Evolutionary conservation across 148 eudicot genomes (phyloP).

Genomic region (Polygonum aviculare): DNA sequence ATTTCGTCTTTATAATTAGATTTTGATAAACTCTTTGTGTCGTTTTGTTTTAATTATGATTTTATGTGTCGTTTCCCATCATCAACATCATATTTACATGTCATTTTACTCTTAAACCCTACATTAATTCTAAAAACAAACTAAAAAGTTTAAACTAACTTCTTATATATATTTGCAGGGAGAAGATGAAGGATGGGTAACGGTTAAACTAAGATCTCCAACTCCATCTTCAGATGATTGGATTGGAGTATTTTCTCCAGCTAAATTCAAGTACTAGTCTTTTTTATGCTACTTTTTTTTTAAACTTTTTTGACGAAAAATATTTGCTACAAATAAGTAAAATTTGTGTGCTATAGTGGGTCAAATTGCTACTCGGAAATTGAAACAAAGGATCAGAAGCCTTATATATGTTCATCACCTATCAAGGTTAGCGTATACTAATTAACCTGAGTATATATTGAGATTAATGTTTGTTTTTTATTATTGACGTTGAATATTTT

Average conservation of each 20-base stretch:
- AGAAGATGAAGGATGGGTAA: constrained; percentile 68
- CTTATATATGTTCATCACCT: constrained; percentile 79
- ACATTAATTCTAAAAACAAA: too few species aligned
- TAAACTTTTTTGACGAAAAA: not conserved
- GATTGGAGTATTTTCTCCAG: constrained; percentile 92
- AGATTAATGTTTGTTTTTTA: not conserved
- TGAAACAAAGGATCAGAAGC: constrained; percentile 41
- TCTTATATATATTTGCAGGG: constrained; percentile 31
- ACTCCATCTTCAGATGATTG: constrained; percentile 65
- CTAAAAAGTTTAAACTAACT: not conserved
- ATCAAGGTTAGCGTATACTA: constrained; percentile 45
- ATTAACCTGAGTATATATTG: not conserved
- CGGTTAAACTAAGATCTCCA: constrained; percentile 36
- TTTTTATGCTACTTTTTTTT: not conserved
- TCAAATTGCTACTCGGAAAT: constrained; percentile 47
- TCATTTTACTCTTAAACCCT: not conserved
- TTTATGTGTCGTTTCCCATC: too few species aligned
- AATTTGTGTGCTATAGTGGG: constrained; percentile 29
- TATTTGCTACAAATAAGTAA: constrained; percentile 3
- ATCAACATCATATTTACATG: too few species aligned
- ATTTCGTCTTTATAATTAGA: too few species aligned
- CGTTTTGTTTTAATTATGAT: too few species aligned
- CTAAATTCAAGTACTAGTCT: constrained; percentile 25
- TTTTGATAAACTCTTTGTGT: too few species aligned
- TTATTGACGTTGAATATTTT: not conserved